Evolutionary conservation across 1,139 yeast genomes (phyloP), one percentile per base, ranked within the genome.

Genomic region (Candida tetrigidarum): DNA sequence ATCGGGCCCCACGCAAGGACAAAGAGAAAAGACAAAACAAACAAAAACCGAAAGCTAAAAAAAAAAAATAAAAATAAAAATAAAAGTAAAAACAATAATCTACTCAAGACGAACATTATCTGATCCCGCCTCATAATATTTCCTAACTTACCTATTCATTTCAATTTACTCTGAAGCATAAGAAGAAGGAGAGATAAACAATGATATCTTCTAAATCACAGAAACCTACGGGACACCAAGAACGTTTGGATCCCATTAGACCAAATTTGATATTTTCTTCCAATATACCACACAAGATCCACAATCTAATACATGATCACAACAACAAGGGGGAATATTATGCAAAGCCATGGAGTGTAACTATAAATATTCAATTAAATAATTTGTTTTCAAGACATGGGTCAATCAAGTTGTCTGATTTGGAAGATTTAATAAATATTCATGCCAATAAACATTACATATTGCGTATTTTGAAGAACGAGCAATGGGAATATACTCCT

Each of bases 201-300:
- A 22, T 22, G 25, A 22, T 22, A 6, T 5, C 25, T 22, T 9
- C 6, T 22, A 22, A 22, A 22, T 22, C 25, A 22, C 25, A 9
- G n/a, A n/a, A n/a, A n/a, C n/a, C n/a, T n/a, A n/a, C n/a, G 9
- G 25, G 25, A 15, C 29, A 23, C 11, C 22, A 16, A 6, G 25
- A 37, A 5, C 32, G 14, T n/a, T 9, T 16, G 15, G 41, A 38
- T 30, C 36, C 32, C 3, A 56, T 64, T 43, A 67, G 65, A 49
- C 79, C 79, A 32, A 72, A 71, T 52, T 68, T 72, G 47, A 56
- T 74, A 23, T 69, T 69, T 48, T 63, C 73, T 5, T 70, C 76
- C 10, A 71, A 73, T 47, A 64, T 74, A 8, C 59, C 64, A 0
- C 58, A 57, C 20, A 59, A 59, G 44, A 53, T 64, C 5, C 36